These are phyloP conservation scores for Gloeostereum incarnatum DNA, from an alignment of 768 basidiomycete genomes.

Conservation along the genomic window DNA sequence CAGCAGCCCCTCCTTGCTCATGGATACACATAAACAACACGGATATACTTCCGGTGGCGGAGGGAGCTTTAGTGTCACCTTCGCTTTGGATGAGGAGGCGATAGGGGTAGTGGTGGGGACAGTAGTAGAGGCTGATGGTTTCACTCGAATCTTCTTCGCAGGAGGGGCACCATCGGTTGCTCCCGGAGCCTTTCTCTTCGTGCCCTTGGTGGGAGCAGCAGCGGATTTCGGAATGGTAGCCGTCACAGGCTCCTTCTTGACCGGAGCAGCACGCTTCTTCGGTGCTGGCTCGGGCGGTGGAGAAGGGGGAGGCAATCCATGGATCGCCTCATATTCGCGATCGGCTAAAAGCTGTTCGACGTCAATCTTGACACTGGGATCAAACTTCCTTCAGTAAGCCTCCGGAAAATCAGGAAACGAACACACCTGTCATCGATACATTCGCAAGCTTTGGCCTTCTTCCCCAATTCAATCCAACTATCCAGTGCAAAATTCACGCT, in stretches of 20 bases:
- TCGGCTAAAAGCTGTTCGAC: constrained; percentile 78
- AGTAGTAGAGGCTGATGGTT: constrained; percentile 19
- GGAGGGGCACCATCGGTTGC: constrained; percentile 23
- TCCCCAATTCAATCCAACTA: constrained; percentile 86
- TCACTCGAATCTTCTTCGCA: constrained; percentile 40
- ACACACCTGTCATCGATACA: constrained; percentile 66
- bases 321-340: constrained; percentile 38
- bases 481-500: constrained; percentile 96
- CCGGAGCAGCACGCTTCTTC: background rate
- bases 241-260: constrained; percentile 1
- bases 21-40: constrained; percentile 61
- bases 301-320: constrained; percentile 13
- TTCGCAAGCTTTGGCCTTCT: constrained; percentile 67
- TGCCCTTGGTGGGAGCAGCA: constrained; percentile 11
- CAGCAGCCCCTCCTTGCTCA: constrained; percentile 42
- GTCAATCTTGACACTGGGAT: constrained; percentile 79
- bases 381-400: background rate
- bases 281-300: constrained; percentile 8
- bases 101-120: constrained; percentile 8
- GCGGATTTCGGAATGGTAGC: constrained; percentile 1
- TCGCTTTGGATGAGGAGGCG: constrained; percentile 9
- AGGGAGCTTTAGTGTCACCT: constrained; percentile 57
- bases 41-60: constrained; percentile 47
- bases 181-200: constrained; percentile 34
- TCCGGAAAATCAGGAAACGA: background rate